Evolutionary conservation across 345 rosid genomes (phyloP).

Genomic region (Pelargonium nanum): DNA sequence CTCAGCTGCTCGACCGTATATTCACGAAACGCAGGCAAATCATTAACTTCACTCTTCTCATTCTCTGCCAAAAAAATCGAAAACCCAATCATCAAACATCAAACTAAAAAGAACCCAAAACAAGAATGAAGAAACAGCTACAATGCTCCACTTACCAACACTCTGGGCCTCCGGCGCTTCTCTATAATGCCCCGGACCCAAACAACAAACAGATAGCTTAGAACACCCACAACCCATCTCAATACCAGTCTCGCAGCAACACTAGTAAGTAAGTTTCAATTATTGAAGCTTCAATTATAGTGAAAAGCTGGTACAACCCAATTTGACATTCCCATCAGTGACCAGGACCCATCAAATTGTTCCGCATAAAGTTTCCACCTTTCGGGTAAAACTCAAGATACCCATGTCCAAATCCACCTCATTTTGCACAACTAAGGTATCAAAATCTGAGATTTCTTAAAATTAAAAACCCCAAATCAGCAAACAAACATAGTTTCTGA

Average conservation of each 20-base stretch:
- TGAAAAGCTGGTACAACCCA: neutral
- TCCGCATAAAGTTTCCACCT: neutral
- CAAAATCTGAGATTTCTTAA: neutral
- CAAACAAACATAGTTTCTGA: neutral
- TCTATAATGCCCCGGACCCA: conserved; percentile 11
- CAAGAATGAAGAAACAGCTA: neutral
- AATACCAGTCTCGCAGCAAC: conserved; percentile 2
- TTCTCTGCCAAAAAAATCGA: conserved; percentile 26
- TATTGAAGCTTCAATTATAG: neutral
- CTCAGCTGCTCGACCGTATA: conserved; percentile 62
- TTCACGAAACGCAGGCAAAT: conserved; percentile 45
- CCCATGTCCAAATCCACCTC: neutral
- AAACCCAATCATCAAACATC: neutral
- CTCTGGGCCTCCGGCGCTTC: conserved; percentile 13
- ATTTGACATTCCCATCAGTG: conserved; percentile 1
- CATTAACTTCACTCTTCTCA: conserved; percentile 30
- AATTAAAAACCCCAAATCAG: neutral
- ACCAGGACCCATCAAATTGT: neutral
- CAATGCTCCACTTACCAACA: conserved; percentile 17
- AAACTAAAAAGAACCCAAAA: neutral
- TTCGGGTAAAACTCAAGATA: neutral
- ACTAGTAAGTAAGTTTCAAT: neutral
- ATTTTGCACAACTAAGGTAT: neutral
- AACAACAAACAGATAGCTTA: conserved; percentile 23
- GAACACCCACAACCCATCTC: conserved; percentile 33